A percentile compares a stretch with the other conserved stretches of the same genome.
These are phyloP conservation scores for Carpinus viminea DNA, from an alignment of 306 rosid species.

Conservation along the genomic window DNA sequence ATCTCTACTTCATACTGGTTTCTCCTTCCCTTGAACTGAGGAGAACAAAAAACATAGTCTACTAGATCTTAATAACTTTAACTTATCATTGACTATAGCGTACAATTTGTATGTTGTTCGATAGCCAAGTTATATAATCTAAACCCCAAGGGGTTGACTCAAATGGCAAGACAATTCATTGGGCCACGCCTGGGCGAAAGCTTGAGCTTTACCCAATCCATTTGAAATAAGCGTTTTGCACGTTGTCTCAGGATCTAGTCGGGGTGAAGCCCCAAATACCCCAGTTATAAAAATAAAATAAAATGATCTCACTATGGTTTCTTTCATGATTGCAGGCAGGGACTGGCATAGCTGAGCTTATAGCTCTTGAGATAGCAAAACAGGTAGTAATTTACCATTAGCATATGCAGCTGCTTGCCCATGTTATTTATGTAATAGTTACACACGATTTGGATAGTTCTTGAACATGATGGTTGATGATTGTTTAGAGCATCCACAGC, in stretches of 20 bases:
- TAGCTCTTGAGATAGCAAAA: constrained; percentile 84
- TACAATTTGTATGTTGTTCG: neutral
- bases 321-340: constrained; percentile 67
- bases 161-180: too few species aligned
- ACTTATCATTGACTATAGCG: neutral
- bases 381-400: constrained; percentile 41
- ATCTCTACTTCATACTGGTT: neutral
- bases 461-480: constrained; percentile 7
- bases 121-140: constrained; percentile 2
- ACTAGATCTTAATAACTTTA: neutral
- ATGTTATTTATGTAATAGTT: constrained; percentile 5
- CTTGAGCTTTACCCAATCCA: too few species aligned
- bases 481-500: too few species aligned
- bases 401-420: neutral
- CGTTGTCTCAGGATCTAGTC: too few species aligned
- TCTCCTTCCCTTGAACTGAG: neutral
- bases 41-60: neutral
- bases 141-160: neutral
- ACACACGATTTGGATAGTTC: neutral
- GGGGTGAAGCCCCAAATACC: too few species aligned
- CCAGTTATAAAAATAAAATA: too few species aligned
- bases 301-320: neutral
- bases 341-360: constrained; percentile 92
- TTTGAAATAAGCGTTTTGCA: too few species aligned
- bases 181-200: too few species aligned